These are phyloP conservation scores for Zoysia pacifica DNA, from an alignment of 176 grass and related monocot genomes.

Conservation along the genomic window DNA sequence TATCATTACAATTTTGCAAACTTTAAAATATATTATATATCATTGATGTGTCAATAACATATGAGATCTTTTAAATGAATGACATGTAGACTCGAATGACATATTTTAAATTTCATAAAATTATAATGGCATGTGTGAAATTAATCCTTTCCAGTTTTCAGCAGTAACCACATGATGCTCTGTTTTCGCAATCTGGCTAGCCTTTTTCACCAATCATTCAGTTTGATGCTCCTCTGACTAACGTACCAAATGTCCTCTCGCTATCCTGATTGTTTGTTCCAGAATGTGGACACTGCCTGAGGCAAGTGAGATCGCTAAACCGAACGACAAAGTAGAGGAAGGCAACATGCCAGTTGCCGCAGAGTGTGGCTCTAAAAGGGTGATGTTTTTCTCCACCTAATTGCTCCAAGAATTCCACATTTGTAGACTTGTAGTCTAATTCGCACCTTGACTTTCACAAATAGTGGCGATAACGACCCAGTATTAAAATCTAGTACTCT, in stretches of 20 bases:
- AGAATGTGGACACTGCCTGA: constrained; percentile 93
- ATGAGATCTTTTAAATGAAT: no score
- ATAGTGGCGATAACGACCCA: not conserved
- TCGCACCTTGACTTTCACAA: constrained; percentile 3
- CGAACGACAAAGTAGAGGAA: constrained; percentile 44
- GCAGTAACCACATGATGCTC: not conserved
- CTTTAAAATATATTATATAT: no score
- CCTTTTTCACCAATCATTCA: not conserved
- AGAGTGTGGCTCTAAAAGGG: constrained; percentile 72
- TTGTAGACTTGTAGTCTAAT: not conserved
- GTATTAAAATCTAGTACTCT: constrained; percentile 5
- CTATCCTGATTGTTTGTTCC: constrained; percentile 16
- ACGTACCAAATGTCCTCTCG: constrained; percentile 3
- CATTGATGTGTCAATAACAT: no score
- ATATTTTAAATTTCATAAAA: no score
- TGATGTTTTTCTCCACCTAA: constrained; percentile 4
- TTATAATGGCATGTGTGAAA: no score
- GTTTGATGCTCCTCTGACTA: not conserved
- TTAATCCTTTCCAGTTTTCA: not conserved
- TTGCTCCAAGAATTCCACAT: not conserved
- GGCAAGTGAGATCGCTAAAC: constrained; percentile 57
- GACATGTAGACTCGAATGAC: no score
- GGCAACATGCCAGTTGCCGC: constrained; percentile 39
- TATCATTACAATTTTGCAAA: no score
- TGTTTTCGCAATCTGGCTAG: not conserved